Conservation (phyloP, 2,329 filamentous ascomycete genomes). For the Monosporascus sp. region DNA sequence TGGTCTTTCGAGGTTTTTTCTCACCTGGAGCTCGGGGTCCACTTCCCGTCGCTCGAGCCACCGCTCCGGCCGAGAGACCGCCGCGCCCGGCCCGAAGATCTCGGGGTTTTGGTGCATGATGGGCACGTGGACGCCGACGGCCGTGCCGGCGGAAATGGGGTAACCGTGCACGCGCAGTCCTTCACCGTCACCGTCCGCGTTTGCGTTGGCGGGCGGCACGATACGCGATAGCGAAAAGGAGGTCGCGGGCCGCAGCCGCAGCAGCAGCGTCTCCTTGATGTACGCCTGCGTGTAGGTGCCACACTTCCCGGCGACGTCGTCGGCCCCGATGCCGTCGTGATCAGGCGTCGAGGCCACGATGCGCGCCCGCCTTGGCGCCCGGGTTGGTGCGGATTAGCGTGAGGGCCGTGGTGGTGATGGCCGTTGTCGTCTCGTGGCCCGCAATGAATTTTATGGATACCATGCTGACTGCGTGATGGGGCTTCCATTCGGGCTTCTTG, state of each 20-base stretch:
- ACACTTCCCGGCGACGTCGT: slow-evolving; percentile 17
- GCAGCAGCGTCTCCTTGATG: slow-evolving; percentile 46
- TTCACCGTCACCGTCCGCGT: not conserved
- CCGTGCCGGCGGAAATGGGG: slow-evolving; percentile 38
- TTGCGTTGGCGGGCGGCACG: slow-evolving; percentile 26
- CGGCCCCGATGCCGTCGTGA: too few relatives aligned
- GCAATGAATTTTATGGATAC: slow-evolving; percentile 6
- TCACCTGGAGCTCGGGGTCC: slow-evolving; percentile 8
- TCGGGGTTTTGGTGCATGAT: slow-evolving; percentile 44
- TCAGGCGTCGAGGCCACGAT: slow-evolving; percentile 27
- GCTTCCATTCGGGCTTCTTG: slow-evolving; percentile 7
- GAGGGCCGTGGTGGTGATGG: slow-evolving; percentile 32
- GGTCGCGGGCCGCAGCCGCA: slow-evolving; percentile 46
- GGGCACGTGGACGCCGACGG: slow-evolving; percentile 46
- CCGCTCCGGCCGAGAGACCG: slow-evolving; percentile 39
- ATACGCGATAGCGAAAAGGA: slow-evolving; percentile 46
- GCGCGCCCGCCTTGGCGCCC: slow-evolving; percentile 21
- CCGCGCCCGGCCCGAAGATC: slow-evolving; percentile 43
- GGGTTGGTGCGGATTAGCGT: slow-evolving; percentile 39
- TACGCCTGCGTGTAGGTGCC: slow-evolving; percentile 35
- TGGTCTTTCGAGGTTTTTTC: slow-evolving; percentile 40
- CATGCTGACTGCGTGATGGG: slow-evolving; percentile 5
- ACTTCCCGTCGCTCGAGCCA: slow-evolving; percentile 35
- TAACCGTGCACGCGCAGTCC: slow-evolving; percentile 35
- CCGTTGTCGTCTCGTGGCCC: slow-evolving; percentile 9